These are phyloP conservation scores for Phytopythium vexans DNA, from an alignment of 352 stramenopile genomes.

Conservation along the genomic window DNA sequence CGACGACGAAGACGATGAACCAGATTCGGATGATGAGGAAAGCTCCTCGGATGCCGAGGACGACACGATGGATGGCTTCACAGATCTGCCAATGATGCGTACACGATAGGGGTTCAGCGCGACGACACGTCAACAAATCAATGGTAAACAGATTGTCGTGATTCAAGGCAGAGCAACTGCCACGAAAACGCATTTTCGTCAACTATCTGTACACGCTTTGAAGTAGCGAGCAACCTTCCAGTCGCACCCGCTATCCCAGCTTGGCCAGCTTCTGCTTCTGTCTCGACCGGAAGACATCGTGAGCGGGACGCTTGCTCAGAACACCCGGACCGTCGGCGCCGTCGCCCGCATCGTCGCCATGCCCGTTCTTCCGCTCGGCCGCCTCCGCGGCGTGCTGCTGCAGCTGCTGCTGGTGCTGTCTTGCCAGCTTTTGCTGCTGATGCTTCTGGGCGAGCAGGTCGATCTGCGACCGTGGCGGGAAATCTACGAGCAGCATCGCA, in stretches of 20 bases:
- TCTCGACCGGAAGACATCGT: constrained; percentile 83
- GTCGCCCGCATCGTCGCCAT: constrained; percentile 40
- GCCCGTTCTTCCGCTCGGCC: constrained; percentile 33
- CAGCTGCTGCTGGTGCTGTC: constrained; percentile 53
- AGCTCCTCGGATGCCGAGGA: background rate
- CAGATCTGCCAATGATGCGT: too few relatives aligned
- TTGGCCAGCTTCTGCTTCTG: constrained; percentile 87
- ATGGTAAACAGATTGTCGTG: too few relatives aligned
- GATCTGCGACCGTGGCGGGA: constrained; percentile 65
- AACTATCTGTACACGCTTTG: too few relatives aligned
- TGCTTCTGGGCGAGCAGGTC: constrained; percentile 71
- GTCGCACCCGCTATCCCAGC: constrained; percentile 30
- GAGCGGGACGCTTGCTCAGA: constrained; percentile 75
- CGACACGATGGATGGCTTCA: constrained; percentile 1
- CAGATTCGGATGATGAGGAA: constrained; percentile 18
- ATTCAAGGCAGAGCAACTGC: too few relatives aligned
- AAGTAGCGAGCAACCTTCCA: too few relatives aligned
- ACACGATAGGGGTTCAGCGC: too few relatives aligned
- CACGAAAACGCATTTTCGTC: too few relatives aligned
- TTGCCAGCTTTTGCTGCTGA: constrained; percentile 45
- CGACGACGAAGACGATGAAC: constrained; percentile 40
- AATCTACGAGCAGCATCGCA: constrained; percentile 80
- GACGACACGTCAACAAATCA: too few relatives aligned
- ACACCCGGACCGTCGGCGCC: constrained; percentile 38
- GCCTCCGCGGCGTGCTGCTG: constrained; percentile 52